Conservation (phyloP, 257 asterid genomes). For the Henckelia pumila region DNA sequence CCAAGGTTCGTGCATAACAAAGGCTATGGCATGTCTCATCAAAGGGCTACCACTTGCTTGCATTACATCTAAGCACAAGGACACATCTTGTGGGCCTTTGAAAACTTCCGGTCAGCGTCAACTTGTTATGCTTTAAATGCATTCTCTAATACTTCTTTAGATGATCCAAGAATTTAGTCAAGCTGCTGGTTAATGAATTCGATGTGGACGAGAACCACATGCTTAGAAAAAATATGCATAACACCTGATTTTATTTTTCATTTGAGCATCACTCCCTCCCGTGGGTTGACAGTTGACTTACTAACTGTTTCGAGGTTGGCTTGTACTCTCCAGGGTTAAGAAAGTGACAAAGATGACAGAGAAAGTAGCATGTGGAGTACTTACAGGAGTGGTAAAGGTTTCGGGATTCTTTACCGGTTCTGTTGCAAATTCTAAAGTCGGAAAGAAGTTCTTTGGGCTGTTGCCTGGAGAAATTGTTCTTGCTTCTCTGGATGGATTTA, state of each 20-base stretch:
- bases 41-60: background rate
- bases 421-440: constrained; percentile 66
- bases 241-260: background rate
- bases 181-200: background rate
- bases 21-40: background rate
- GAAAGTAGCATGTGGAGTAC: constrained; percentile 62
- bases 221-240: background rate
- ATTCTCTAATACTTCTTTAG: background rate
- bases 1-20: background rate
- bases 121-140: background rate
- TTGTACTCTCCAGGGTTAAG: constrained; percentile 61
- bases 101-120: background rate
- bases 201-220: background rate
- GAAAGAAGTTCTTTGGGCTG: constrained; percentile 79
- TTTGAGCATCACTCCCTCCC: background rate
- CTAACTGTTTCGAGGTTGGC: background rate
- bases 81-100: background rate
- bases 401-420: constrained; percentile 84
- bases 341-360: constrained; percentile 79
- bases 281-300: background rate
- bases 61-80: background rate
- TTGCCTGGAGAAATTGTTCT: constrained; percentile 88
- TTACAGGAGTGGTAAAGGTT: constrained; percentile 81
- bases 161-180: background rate
- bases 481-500: constrained; percentile 91